Conservation (phyloP, 352 stramenopile genomes). For the Paralagenidium karlingii region DNA sequence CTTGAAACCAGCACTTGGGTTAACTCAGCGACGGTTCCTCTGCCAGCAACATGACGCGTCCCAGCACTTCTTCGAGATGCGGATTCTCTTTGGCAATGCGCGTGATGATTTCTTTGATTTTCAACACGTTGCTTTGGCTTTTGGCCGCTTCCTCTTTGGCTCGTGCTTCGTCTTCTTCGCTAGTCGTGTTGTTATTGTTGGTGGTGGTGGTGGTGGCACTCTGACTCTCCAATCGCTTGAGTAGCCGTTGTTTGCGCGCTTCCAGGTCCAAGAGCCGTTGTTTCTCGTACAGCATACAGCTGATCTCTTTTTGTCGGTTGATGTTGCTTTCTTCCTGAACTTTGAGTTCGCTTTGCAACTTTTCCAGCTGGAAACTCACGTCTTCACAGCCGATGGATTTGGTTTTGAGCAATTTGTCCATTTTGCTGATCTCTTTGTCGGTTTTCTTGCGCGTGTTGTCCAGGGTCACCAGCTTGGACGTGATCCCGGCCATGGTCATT, state of each 20-base stretch:
- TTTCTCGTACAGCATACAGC: slow-evolving; percentile 85
- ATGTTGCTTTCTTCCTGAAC: slow-evolving; percentile 51
- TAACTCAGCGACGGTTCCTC: slow-evolving; percentile 31
- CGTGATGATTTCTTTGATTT: slow-evolving; percentile 45
- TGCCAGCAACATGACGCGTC: slow-evolving; percentile 61
- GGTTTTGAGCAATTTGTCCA: slow-evolving; percentile 57
- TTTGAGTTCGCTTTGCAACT: slow-evolving; percentile 65
- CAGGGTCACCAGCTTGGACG: slow-evolving; percentile 71
- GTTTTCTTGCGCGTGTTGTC: slow-evolving; percentile 60
- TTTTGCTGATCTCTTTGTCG: slow-evolving; percentile 35
- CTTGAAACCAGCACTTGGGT: background rate
- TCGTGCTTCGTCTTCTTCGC: slow-evolving; percentile 27
- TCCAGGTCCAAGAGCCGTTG: slow-evolving; percentile 76
- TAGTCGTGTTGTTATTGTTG: slow-evolving; percentile 9
- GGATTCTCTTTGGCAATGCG: slow-evolving; percentile 50
- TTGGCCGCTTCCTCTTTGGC: slow-evolving; percentile 38
- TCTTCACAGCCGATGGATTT: slow-evolving; percentile 50
- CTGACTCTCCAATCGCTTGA: slow-evolving; percentile 43
- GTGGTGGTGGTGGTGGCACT: slow-evolving; percentile 17
- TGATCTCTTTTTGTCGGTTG: slow-evolving; percentile 70
- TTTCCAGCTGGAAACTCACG: slow-evolving; percentile 63
- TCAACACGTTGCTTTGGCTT: slow-evolving; percentile 20
- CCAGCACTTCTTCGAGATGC: slow-evolving; percentile 75
- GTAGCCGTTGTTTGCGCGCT: slow-evolving; percentile 50
- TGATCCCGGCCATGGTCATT: slow-evolving; percentile 73